phyloP scores from a whole-genome alignment of 768 basidiomycete genomes.

The Trametes cubensis region DNA sequence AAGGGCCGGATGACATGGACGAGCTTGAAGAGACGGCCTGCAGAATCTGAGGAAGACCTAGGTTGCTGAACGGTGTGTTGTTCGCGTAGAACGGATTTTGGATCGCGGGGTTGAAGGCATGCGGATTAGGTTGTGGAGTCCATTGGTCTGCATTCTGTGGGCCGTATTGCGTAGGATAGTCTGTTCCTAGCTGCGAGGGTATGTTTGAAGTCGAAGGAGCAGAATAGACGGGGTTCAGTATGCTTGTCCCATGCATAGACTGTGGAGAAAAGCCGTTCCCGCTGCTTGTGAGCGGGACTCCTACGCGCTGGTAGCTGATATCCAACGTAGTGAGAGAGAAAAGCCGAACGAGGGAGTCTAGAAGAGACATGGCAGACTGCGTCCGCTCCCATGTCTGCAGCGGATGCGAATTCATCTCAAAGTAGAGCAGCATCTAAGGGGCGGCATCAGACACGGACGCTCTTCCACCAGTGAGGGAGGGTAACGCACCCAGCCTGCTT shows the following conservation, averaged over 20 bases:
- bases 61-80: not conserved
- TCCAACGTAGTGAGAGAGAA: conserved; percentile 43
- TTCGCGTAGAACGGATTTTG: not conserved
- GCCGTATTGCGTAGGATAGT: not conserved
- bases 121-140: not conserved
- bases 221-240: not conserved
- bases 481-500: conserved; percentile 15
- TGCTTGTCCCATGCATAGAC: not conserved
- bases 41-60: not conserved
- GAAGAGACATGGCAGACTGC: conserved; percentile 13
- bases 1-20: not conserved
- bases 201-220: not conserved
- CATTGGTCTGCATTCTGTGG: not conserved
- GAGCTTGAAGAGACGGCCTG: not conserved
- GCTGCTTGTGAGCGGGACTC: conserved; percentile 39
- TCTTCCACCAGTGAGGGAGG: not conserved
- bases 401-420: conserved; percentile 21
- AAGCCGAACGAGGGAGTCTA: conserved; percentile 19
- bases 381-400: conserved; percentile 2
- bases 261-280: not conserved
- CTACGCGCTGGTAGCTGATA: conserved; percentile 42
- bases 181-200: too few relatives aligned
- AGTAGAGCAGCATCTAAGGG: conserved; percentile 20
- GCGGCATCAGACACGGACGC: not conserved
- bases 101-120: not conserved